Evolutionary conservation across 129 eudicot genomes (phyloP).

Genomic region (Chrysanthemum seticuspe): DNA sequence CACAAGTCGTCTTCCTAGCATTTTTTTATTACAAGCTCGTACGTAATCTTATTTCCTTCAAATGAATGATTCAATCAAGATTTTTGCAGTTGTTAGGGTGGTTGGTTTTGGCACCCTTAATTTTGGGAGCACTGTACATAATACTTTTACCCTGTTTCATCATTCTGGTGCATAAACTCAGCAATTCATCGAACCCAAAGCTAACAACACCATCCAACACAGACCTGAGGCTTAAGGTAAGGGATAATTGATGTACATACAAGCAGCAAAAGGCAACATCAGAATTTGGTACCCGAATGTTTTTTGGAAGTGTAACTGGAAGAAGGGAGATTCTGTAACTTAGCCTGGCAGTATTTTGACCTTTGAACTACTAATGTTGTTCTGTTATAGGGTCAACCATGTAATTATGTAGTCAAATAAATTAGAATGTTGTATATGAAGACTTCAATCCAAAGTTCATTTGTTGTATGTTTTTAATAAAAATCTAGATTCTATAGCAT

Average conservation of each 20-base stretch:
- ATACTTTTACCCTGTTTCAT: constrained; percentile 29
- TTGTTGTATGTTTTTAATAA: too few relatives aligned
- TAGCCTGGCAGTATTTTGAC: not conserved
- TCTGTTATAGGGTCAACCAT: not conserved
- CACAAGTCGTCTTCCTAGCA: not conserved
- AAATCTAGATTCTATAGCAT: too few relatives aligned
- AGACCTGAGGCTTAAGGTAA: constrained; percentile 31
- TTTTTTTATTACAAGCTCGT: not conserved
- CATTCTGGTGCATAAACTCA: constrained; percentile 32
- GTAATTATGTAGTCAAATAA: constrained; percentile 7
- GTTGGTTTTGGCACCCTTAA: constrained; percentile 38
- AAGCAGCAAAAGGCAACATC: not conserved
- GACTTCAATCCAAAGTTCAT: too few relatives aligned
- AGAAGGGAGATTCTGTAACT: constrained; percentile 5
- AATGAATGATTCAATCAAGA: not conserved
- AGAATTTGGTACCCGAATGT: not conserved
- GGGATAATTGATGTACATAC: constrained; percentile 18
- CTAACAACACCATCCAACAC: constrained; percentile 17
- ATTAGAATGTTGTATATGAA: constrained; percentile 20
- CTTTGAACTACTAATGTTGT: not conserved
- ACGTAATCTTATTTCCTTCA: not conserved
- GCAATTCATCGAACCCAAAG: constrained; percentile 21
- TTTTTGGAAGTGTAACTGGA: not conserved
- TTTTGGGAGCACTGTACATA: constrained; percentile 29
- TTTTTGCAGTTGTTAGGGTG: constrained; percentile 39